These are phyloP conservation scores for Nidularia sp. DNA, from an alignment of 768 basidiomycete genomes.

Conservation along the genomic window DNA sequence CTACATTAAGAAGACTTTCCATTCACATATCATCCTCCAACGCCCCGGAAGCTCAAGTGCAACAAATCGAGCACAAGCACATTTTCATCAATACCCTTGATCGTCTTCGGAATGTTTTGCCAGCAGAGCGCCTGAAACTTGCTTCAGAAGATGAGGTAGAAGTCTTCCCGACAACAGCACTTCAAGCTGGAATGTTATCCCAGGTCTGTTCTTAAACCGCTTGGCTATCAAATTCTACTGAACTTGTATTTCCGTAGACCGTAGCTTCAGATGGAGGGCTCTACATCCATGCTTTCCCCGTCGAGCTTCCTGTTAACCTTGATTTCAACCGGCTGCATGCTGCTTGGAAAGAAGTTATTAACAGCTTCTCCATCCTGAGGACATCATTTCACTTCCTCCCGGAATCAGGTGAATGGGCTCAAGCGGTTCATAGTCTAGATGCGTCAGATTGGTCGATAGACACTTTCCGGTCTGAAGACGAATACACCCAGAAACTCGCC, in stretches of 20 bases:
- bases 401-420: slow-evolving; percentile 27
- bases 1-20: slow-evolving; percentile 14
- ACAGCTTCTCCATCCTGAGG: slow-evolving; percentile 33
- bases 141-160: slow-evolving; percentile 22
- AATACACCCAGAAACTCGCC: slow-evolving; percentile 12
- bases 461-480: slow-evolving; percentile 8
- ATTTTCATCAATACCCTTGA: not conserved
- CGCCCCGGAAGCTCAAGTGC: not conserved
- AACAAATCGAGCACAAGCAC: not conserved
- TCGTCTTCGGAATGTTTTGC: not conserved
- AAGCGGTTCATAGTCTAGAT: slow-evolving; percentile 19
- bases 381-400: slow-evolving; percentile 43
- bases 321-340: slow-evolving; percentile 21
- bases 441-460: slow-evolving; percentile 15
- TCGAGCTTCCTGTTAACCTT: slow-evolving; percentile 11
- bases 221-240: not conserved
- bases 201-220: slow-evolving; percentile 25
- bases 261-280: slow-evolving; percentile 21
- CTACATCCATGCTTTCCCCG: slow-evolving; percentile 26
- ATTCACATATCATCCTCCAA: not conserved
- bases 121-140: slow-evolving; percentile 10
- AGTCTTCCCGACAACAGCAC: slow-evolving; percentile 34
- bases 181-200: slow-evolving; percentile 47
- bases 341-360: slow-evolving; percentile 30
- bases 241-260: slow-evolving; percentile 15